These are phyloP conservation scores for Saprolegnia parasitica DNA, from an alignment of 352 stramenopile genomes.

Conservation along the genomic window DNA sequence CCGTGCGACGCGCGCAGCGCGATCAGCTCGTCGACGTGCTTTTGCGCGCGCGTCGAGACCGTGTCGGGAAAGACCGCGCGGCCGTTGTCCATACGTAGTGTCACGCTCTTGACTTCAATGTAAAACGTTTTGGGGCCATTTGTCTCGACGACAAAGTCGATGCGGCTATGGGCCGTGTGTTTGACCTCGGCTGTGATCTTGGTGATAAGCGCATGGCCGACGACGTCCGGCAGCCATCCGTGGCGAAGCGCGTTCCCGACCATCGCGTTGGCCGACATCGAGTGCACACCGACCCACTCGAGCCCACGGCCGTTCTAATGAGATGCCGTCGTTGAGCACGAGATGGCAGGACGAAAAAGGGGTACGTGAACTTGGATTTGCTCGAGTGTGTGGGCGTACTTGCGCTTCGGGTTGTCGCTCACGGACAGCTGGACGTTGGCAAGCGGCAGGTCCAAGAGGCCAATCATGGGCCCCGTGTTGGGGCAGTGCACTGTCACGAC, in stretches of 20 bases:
- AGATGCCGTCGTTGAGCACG: background rate
- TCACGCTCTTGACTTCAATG: constrained; percentile 83
- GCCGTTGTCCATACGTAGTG: constrained; percentile 36
- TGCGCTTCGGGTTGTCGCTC: constrained; percentile 67
- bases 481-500: constrained; percentile 75
- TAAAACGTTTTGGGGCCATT: constrained; percentile 54
- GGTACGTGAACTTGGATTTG: constrained; percentile 79
- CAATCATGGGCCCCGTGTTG: constrained; percentile 79
- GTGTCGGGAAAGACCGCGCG: constrained; percentile 67
- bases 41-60: constrained; percentile 62
- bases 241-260: constrained; percentile 54
- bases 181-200: constrained; percentile 64
- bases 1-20: constrained; percentile 27
- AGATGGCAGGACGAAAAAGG: constrained; percentile 3
- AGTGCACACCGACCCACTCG: constrained; percentile 80
- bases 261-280: constrained; percentile 71
- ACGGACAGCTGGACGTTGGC: constrained; percentile 72
- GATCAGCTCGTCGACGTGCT: constrained; percentile 70
- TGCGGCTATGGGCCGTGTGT: constrained; percentile 73
- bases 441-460: constrained; percentile 59
- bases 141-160: constrained; percentile 73
- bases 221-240: constrained; percentile 65
- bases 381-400: constrained; percentile 80
- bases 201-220: constrained; percentile 32
- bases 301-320: constrained; percentile 58